Evolutionary conservation across 768 basidiomycete genomes (phyloP).

Genomic region (Plicaturopsis crispa): DNA sequence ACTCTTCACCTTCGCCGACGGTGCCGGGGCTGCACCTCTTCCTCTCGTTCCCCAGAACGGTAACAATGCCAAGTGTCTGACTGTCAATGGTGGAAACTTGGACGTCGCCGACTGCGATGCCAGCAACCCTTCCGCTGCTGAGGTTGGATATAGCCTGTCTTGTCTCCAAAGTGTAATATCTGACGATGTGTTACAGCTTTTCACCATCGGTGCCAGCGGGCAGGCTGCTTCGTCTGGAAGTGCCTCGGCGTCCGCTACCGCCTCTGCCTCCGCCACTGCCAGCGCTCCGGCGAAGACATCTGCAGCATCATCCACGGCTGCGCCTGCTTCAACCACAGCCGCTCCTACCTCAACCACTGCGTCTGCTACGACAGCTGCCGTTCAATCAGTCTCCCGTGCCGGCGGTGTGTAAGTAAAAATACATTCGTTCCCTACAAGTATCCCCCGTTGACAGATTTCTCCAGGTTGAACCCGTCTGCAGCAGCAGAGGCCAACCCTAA

Average conservation of each 20-base stretch:
- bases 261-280: no score
- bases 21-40: not conserved
- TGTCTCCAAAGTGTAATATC: not conserved
- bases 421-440: not conserved
- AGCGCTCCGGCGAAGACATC: no score
- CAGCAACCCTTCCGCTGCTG: not conserved
- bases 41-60: conserved; percentile 11
- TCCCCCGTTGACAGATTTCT: not conserved
- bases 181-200: not conserved
- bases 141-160: not conserved
- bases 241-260: not conserved
- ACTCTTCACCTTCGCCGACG: conserved; percentile 10
- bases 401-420: not conserved
- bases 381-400: not conserved
- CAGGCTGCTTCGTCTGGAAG: no score
- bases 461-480: no score
- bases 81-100: conserved; percentile 5
- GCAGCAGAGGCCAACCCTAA: not conserved
- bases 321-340: not conserved
- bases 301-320: not conserved
- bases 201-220: not conserved
- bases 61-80: conserved; percentile 11
- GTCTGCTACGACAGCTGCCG: not conserved
- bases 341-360: not conserved
- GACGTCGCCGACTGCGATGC: not conserved